Evolutionary conservation across 2,329 filamentous ascomycete species (phyloP).

Genomic region (Fusarium brachygibbosum): DNA sequence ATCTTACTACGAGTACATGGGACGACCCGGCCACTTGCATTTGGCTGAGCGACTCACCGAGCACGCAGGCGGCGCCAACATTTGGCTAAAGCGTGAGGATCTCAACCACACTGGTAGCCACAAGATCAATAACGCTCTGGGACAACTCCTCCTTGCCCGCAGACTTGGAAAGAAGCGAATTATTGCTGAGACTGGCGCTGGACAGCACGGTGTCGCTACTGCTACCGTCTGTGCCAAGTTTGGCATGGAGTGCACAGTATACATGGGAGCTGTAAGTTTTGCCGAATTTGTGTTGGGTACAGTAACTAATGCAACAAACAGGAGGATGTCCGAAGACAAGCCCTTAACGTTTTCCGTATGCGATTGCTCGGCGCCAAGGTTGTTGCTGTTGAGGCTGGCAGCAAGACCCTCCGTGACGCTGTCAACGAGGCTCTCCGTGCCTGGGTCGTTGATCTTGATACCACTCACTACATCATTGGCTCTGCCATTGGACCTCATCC

Average conservation of each 20-base stretch:
- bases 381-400: slow-evolving; percentile 91
- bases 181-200: slow-evolving; percentile 97
- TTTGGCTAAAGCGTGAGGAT: slow-evolving; percentile 98
- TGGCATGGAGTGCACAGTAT: slow-evolving; percentile 97
- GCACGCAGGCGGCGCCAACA: slow-evolving; percentile 90
- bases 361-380: slow-evolving; percentile 94
- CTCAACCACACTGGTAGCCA: slow-evolving; percentile 97
- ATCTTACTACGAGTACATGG: slow-evolving; percentile 97
- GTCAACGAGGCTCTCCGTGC: slow-evolving; percentile 96
- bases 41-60: slow-evolving; percentile 89
- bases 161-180: slow-evolving; percentile 95
- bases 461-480: slow-evolving; percentile 98
- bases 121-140: slow-evolving; percentile 99
- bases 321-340: slow-evolving; percentile 95
- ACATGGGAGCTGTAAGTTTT: slow-evolving; percentile 83
- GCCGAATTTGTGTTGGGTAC: background rate
- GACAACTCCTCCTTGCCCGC: slow-evolving; percentile 88
- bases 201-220: slow-evolving; percentile 97
- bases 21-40: slow-evolving; percentile 91
- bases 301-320: slow-evolving; percentile 49
- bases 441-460: slow-evolving; percentile 93
- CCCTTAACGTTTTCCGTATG: slow-evolving; percentile 98
- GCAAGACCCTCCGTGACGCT: slow-evolving; percentile 83
- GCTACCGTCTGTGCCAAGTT: slow-evolving; percentile 98
- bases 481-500: slow-evolving; percentile 98